Conservation (phyloP, 371 early-diverging fungal genomes). For the Mortierella sp. region DNA sequence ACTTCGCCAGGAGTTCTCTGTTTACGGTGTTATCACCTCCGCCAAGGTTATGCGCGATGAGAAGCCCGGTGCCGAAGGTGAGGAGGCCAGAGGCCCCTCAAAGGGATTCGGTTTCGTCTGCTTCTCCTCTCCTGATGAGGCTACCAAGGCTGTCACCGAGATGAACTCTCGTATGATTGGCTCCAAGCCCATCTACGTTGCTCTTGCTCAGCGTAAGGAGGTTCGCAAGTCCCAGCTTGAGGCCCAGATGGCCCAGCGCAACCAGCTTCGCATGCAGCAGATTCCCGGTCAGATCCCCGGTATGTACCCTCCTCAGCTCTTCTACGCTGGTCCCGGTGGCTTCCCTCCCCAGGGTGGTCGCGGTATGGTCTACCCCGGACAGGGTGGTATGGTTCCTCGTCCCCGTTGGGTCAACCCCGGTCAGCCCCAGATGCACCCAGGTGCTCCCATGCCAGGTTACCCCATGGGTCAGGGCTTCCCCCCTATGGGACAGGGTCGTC, state of each 20-base stretch:
- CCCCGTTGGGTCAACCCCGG: slow-evolving; percentile 81
- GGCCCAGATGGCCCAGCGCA: slow-evolving; percentile 94
- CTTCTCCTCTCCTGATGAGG: slow-evolving; percentile 92
- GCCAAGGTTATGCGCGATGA: slow-evolving; percentile 98
- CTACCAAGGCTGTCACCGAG: slow-evolving; percentile 91
- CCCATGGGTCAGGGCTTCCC: slow-evolving; percentile 61
- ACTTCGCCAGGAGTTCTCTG: slow-evolving; percentile 95
- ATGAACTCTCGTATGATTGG: slow-evolving; percentile 94
- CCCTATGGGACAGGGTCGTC: slow-evolving; percentile 55
- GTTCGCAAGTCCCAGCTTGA: slow-evolving; percentile 93
- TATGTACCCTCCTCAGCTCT: slow-evolving; percentile 55
- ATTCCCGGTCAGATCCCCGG: slow-evolving; percentile 58
- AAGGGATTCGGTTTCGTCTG: slow-evolving; percentile 94
- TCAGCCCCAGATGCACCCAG: slow-evolving; percentile 67
- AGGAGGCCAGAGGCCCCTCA: slow-evolving; percentile 64
- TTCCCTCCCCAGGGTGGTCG: slow-evolving; percentile 76
- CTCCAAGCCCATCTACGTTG: slow-evolving; percentile 97
- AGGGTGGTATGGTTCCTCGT: slow-evolving; percentile 79
- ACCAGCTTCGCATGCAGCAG: slow-evolving; percentile 82
- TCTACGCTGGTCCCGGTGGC: slow-evolving; percentile 57
- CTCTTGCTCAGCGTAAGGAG: slow-evolving; percentile 98
- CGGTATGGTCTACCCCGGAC: slow-evolving; percentile 80
- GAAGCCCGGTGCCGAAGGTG: slow-evolving; percentile 58
- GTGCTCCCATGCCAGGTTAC: slow-evolving; percentile 61
- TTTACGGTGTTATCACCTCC: slow-evolving; percentile 95